Conservation (phyloP, 2,329 filamentous ascomycete genomes). For the Drechslerella dactyloides region DNA sequence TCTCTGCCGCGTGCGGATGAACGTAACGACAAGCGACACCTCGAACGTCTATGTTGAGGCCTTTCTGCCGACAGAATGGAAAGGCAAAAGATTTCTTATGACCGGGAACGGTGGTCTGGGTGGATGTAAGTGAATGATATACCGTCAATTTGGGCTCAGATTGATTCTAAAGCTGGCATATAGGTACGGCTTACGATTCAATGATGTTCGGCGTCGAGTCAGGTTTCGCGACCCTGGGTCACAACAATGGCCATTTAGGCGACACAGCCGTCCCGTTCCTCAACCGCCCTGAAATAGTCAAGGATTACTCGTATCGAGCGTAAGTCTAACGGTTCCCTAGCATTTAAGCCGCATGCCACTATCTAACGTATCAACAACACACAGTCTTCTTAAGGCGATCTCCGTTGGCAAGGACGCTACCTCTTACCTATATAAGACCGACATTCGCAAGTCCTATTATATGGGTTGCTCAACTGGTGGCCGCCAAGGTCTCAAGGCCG, state of each 20-base stretch:
- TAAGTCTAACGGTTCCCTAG: conserved; percentile 5
- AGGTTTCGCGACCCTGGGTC: conserved; percentile 27
- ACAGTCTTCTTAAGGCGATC: conserved; percentile 24
- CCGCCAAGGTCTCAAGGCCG: conserved; percentile 61
- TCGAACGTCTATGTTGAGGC: conserved; percentile 14
- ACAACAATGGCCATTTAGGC: conserved; percentile 40
- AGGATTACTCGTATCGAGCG: conserved; percentile 33
- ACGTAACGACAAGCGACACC: not conserved
- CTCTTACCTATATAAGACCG: conserved; percentile 17
- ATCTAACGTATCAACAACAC: too few relatives aligned
- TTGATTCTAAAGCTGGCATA: too few relatives aligned
- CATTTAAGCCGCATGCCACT: not conserved
- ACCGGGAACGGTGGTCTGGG: conserved; percentile 17
- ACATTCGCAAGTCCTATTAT: conserved; percentile 60
- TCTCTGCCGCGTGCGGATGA: conserved; percentile 3
- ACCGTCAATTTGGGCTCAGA: too few relatives aligned
- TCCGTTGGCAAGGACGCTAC: conserved; percentile 32
- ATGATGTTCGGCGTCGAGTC: conserved; percentile 12
- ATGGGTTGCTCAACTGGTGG: conserved; percentile 63
- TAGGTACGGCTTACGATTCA: conserved; percentile 19
- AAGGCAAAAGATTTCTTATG: conserved; percentile 16
- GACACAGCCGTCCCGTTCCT: conserved; percentile 13
- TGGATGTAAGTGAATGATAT: conserved; percentile 19
- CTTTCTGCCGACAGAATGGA: conserved; percentile 18
- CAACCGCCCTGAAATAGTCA: conserved; percentile 37